These are phyloP conservation scores for Candida easanensis DNA, from an alignment of 805 yeast genomes.

Conservation along the genomic window DNA sequence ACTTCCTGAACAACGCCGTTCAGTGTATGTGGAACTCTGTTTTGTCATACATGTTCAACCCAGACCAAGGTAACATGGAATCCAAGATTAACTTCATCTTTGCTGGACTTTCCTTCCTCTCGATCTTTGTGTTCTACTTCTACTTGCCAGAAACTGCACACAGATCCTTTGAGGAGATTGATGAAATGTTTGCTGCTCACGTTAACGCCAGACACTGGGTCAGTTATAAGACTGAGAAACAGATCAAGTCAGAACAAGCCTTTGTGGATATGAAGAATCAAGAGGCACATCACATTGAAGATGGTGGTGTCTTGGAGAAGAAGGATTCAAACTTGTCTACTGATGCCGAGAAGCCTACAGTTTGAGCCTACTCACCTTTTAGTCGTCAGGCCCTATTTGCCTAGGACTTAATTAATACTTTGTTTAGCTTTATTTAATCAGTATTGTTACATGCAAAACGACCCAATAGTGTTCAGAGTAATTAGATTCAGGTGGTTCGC, in stretches of 20 bases:
- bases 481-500: too few species aligned
- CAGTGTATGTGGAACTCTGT: slow-evolving; percentile 35
- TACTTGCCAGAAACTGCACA: slow-evolving; percentile 52
- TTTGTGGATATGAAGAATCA: slow-evolving; percentile 8
- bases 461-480: too few species aligned
- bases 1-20: slow-evolving; percentile 29
- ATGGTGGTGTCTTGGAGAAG: slow-evolving; percentile 6
- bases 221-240: slow-evolving; percentile 9
- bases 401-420: not conserved
- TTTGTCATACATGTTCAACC: slow-evolving; percentile 45
- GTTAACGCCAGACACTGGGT: slow-evolving; percentile 31
- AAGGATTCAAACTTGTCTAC: not conserved
- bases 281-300: not conserved
- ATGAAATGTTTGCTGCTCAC: slow-evolving; percentile 40
- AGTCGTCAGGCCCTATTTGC: not conserved
- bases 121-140: slow-evolving; percentile 41
- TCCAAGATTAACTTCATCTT: slow-evolving; percentile 44
- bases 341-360: not conserved
- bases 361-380: not conserved
- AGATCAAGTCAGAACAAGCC: slow-evolving; percentile 4
- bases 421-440: too few species aligned
- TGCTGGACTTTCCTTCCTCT: slow-evolving; percentile 33
- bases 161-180: slow-evolving; percentile 56
- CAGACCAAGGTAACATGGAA: slow-evolving; percentile 38
- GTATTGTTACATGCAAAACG: too few species aligned